A percentile compares a stretch with the other conserved stretches of the same genome.
Evolutionary conservation across 768 basidiomycete species (phyloP).

Genomic region (Lactarius tabidus): DNA sequence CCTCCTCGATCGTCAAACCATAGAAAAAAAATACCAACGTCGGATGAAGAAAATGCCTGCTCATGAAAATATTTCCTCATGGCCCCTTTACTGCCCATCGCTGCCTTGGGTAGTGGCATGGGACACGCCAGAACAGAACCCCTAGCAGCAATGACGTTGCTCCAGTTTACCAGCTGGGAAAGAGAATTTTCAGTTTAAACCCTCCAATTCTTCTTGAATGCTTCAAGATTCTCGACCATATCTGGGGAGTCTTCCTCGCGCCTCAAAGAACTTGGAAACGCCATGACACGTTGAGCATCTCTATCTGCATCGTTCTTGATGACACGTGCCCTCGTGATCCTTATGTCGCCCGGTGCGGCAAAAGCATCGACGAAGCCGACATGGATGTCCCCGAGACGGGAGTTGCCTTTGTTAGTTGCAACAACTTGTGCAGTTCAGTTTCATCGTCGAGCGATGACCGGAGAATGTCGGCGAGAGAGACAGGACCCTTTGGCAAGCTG

Average conservation of each 20-base stretch:
- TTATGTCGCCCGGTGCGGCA: conserved; percentile 44
- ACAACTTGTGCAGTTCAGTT: conserved; percentile 49
- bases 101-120: conserved; percentile 44
- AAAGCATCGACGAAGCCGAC: conserved; percentile 62
- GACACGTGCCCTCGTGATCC: conserved; percentile 48
- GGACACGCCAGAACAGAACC: conserved; percentile 58
- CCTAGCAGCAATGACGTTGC: conserved; percentile 59
- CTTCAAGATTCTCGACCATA: conserved; percentile 48
- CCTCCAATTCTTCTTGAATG: conserved; percentile 61
- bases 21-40: conserved; percentile 62
- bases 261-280: conserved; percentile 41
- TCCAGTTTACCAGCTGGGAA: conserved; percentile 57
- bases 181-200: conserved; percentile 61
- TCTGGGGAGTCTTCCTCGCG: conserved; percentile 47
- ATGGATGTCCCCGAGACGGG: conserved; percentile 43
- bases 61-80: conserved; percentile 57
- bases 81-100: conserved; percentile 50
- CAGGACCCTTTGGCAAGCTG: conserved; percentile 28
- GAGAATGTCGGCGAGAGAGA: conserved; percentile 43
- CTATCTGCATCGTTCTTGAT: conserved; percentile 44
- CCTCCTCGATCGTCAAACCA: conserved; percentile 53
- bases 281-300: conserved; percentile 49
- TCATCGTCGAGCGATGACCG: conserved; percentile 56
- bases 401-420: conserved; percentile 47
- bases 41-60: conserved; percentile 53